These are phyloP conservation scores for Zygoascus biomembranicola DNA, from an alignment of 805 yeast species.

Conservation along the genomic window DNA sequence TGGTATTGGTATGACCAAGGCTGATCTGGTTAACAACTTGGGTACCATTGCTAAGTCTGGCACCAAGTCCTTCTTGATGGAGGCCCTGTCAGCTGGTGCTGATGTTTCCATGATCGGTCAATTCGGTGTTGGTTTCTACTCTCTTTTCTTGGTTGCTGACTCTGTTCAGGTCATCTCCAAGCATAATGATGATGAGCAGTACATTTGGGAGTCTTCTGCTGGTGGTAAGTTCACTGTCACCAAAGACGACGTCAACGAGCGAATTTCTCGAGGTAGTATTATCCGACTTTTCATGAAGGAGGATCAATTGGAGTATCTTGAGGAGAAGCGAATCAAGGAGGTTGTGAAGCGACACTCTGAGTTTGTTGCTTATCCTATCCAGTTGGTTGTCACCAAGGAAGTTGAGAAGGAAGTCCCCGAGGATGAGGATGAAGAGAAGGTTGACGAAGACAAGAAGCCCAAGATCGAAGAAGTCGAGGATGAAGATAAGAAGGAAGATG, in stretches of 20 bases:
- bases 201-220: slow-evolving; percentile 99
- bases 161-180: slow-evolving; percentile 96
- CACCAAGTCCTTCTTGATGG: slow-evolving; percentile 95
- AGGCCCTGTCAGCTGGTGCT: slow-evolving; percentile 98
- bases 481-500: slow-evolving; percentile 65
- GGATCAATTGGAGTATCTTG: slow-evolving; percentile 97
- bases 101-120: slow-evolving; percentile 99
- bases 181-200: slow-evolving; percentile 98
- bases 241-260: slow-evolving; percentile 79
- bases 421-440: slow-evolving; percentile 56
- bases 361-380: slow-evolving; percentile 98
- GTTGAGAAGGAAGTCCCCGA: slow-evolving; percentile 95
- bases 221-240: slow-evolving; percentile 99
- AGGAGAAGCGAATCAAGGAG: slow-evolving; percentile 99
- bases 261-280: slow-evolving; percentile 88
- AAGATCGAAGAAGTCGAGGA: slow-evolving; percentile 70
- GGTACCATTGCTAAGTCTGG: slow-evolving; percentile 99
- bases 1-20: slow-evolving; percentile 99
- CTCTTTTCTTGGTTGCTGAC: slow-evolving; percentile 98
- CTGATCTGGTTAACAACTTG: slow-evolving; percentile 95
- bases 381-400: slow-evolving; percentile 96
- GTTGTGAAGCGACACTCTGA: slow-evolving; percentile 99
- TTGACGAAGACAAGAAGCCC: slow-evolving; percentile 61
- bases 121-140: slow-evolving; percentile 99
- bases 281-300: slow-evolving; percentile 96